Conservation (phyloP, 305 asterid genomes). For the Rubia peregrina region DNA sequence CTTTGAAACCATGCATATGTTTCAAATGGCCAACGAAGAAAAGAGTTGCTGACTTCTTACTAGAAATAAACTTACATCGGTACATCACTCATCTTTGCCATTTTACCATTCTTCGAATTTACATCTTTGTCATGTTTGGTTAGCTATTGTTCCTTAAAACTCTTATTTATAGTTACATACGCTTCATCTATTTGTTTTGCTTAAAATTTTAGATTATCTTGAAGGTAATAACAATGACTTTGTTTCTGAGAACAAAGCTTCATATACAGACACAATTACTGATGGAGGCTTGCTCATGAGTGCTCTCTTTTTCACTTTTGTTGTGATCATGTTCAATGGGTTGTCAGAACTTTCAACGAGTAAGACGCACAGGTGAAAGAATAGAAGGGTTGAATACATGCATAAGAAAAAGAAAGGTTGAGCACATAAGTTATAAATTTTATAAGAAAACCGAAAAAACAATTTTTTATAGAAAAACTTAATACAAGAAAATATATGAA, state of each 20-base stretch:
- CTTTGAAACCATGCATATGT: too few relatives aligned
- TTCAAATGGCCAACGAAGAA: too few relatives aligned
- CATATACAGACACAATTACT: not conserved
- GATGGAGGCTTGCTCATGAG: slow-evolving; percentile 47
- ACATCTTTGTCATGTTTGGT: slow-evolving; percentile 30
- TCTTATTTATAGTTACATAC: not conserved
- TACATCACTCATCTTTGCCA: not conserved
- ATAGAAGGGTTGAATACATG: too few relatives aligned
- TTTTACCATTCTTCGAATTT: not conserved
- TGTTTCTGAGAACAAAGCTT: slow-evolving; percentile 49
- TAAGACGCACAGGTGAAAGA: too few relatives aligned
- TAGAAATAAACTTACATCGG: too few relatives aligned
- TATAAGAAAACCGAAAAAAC: too few relatives aligned
- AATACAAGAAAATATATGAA: too few relatives aligned
- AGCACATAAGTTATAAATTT: too few relatives aligned
- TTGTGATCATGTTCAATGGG: slow-evolving; percentile 51
- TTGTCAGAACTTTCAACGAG: slow-evolving; percentile 51
- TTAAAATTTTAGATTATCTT: slow-evolving; percentile 29
- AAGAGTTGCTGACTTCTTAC: not conserved
- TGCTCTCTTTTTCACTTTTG: slow-evolving; percentile 43
- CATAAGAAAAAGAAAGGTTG: too few relatives aligned
- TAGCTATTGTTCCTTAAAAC: not conserved
- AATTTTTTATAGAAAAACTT: too few relatives aligned
- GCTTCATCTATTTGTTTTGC: not conserved
- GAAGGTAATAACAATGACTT: slow-evolving; percentile 33